Conservation (phyloP, 2,329 filamentous ascomycete genomes). For the Ophiocordyceps sinensis region DNA sequence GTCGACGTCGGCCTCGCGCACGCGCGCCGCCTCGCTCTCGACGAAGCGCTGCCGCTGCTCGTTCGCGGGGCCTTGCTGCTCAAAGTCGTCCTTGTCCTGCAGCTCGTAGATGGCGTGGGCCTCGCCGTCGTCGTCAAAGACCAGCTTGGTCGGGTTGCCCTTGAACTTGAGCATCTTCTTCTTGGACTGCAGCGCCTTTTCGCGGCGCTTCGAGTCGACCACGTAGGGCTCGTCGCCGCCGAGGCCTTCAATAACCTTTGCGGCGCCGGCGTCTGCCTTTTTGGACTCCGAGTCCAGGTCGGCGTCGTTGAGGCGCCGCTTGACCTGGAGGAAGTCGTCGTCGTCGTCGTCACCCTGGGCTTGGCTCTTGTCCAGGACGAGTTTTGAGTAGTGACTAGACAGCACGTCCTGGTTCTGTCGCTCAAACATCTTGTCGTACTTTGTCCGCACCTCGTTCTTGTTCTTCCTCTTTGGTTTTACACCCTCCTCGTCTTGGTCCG, state of each 20-base stretch:
- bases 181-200: slow-evolving; percentile 90
- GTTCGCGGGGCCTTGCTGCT: slow-evolving; percentile 57
- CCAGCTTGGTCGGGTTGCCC: slow-evolving; percentile 68
- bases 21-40: slow-evolving; percentile 56
- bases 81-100: slow-evolving; percentile 71
- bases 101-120: slow-evolving; percentile 79
- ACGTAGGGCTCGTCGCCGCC: slow-evolving; percentile 61
- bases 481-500: slow-evolving; percentile 35
- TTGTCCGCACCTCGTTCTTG: slow-evolving; percentile 69
- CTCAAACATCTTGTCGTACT: slow-evolving; percentile 97
- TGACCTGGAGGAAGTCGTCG: slow-evolving; percentile 61
- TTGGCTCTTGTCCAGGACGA: slow-evolving; percentile 45
- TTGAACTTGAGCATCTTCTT: slow-evolving; percentile 88
- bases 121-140: slow-evolving; percentile 87
- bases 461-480: slow-evolving; percentile 49
- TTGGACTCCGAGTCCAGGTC: slow-evolving; percentile 40
- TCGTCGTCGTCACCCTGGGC: slow-evolving; percentile 11
- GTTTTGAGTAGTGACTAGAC: slow-evolving; percentile 82
- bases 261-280: slow-evolving; percentile 24
- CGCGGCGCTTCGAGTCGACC: slow-evolving; percentile 86
- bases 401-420: slow-evolving; percentile 89
- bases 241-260: slow-evolving; percentile 50
- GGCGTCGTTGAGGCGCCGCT: slow-evolving; percentile 66
- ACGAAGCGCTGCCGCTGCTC: slow-evolving; percentile 66
- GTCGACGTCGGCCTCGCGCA: slow-evolving; percentile 59